Percentiles rank a stretch among this genome's conserved stretches.
phyloP scores from a whole-genome alignment of 2,329 filamentous ascomycete genomes.

The Aspergillus amoenus region DNA sequence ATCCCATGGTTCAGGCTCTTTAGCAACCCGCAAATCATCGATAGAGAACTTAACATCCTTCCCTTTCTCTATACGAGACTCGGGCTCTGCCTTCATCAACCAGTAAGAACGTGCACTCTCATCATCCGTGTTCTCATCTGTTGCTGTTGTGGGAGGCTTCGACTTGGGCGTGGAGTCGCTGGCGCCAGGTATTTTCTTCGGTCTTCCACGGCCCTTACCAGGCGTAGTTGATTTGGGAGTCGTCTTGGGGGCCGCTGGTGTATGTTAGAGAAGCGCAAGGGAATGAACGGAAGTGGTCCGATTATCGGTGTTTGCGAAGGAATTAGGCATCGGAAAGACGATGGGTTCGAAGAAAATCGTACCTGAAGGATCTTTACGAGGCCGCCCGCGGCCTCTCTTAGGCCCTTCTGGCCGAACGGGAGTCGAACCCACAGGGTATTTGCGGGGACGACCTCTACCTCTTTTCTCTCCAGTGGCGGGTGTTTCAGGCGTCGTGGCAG shows the following conservation, averaged over 20 bases:
- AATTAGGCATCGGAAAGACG: background rate
- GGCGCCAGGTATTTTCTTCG: constrained; percentile 23
- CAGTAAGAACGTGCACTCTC: constrained; percentile 58
- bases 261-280: constrained; percentile 1
- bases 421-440: constrained; percentile 25
- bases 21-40: constrained; percentile 74
- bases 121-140: constrained; percentile 15
- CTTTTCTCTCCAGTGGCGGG: constrained; percentile 31
- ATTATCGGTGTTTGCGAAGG: background rate
- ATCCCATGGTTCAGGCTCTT: constrained; percentile 84
- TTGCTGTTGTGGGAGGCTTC: constrained; percentile 14
- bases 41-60: constrained; percentile 92
- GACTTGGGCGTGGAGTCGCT: constrained; percentile 13
- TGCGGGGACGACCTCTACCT: constrained; percentile 36
- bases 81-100: constrained; percentile 86
- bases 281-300: background rate
- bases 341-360: background rate
- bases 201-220: constrained; percentile 24
- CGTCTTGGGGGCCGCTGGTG: constrained; percentile 11
- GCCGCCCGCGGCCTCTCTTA: constrained; percentile 35
- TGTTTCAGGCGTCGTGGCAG: constrained; percentile 2
- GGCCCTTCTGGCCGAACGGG: constrained; percentile 27
- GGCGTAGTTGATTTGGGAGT: constrained; percentile 16
- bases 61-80: constrained; percentile 81
- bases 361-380: constrained; percentile 27